A percentile compares a stretch with the other conserved stretches of the same genome.
phyloP scores from a whole-genome alignment of 2,329 filamentous ascomycete species.

The Uncinocarpus reesii region DNA sequence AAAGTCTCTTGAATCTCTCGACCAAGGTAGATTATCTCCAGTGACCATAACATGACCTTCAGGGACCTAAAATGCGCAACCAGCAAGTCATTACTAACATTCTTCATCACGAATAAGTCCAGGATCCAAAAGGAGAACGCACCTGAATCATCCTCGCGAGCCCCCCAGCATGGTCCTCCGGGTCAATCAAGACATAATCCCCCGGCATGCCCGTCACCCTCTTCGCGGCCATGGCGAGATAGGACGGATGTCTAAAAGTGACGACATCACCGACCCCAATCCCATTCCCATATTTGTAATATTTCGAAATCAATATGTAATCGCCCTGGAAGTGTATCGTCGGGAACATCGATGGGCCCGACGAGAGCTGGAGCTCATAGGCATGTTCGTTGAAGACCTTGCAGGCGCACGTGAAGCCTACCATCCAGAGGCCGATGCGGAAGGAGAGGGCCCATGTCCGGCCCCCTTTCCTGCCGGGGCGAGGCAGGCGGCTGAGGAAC shows the following conservation, averaged over 20 bases:
- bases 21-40: conserved; percentile 77
- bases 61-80: too few relatives aligned
- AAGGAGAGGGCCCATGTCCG: conserved; percentile 14
- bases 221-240: conserved; percentile 59
- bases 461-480: conserved; percentile 3
- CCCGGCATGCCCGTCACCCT: conserved; percentile 64
- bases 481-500: neutral
- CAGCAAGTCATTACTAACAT: too few relatives aligned
- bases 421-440: conserved; percentile 24
- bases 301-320: conserved; percentile 56
- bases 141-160: conserved; percentile 43
- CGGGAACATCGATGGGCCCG: conserved; percentile 80
- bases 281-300: conserved; percentile 57
- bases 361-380: conserved; percentile 49
- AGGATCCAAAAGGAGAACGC: too few relatives aligned
- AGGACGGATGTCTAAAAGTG: conserved; percentile 63
- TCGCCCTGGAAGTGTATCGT: conserved; percentile 62
- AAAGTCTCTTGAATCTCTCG: conserved; percentile 75
- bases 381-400: conserved; percentile 46
- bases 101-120: too few relatives aligned
- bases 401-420: conserved; percentile 29
- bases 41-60: conserved; percentile 84
- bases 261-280: conserved; percentile 75
- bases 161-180: conserved; percentile 27
- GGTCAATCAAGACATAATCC: conserved; percentile 43